Conservation (phyloP, 345 rosid genomes). For the Kernera saxatilis region DNA sequence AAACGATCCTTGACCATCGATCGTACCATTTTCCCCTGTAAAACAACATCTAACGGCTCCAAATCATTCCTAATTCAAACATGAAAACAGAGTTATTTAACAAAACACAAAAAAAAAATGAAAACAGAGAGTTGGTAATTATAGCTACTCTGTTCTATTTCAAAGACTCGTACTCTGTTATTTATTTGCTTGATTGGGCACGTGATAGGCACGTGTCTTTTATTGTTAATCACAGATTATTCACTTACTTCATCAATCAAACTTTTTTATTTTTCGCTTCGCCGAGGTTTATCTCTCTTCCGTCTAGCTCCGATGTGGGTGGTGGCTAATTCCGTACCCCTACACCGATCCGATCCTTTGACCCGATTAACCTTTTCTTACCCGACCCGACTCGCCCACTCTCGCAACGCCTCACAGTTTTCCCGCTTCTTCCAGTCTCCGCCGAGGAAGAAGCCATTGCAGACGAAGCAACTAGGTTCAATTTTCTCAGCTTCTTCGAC, state of each 20-base stretch:
- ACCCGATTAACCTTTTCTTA: neutral
- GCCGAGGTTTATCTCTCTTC: neutral
- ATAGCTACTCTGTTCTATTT: no score
- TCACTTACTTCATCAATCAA: no score
- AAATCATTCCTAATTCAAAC: no score
- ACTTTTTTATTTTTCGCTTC: no score
- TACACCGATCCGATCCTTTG: constrained; percentile 30
- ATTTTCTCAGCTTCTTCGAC: neutral
- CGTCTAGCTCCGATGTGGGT: constrained; percentile 32
- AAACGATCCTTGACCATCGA: constrained; percentile 83
- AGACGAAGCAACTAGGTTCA: constrained; percentile 31
- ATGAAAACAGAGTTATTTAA: no score
- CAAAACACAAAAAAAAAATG: no score
- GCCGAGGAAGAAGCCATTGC: constrained; percentile 24
- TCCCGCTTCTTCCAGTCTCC: constrained; percentile 8
- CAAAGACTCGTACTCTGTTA: no score
- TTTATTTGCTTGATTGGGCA: neutral
- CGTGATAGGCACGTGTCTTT: no score
- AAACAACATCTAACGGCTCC: constrained; percentile 19
- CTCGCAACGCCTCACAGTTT: neutral
- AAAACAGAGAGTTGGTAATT: no score
- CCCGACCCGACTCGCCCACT: neutral
- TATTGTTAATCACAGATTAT: no score
- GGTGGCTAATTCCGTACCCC: constrained; percentile 21
- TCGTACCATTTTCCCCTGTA: constrained; percentile 74